These are phyloP conservation scores for Dipodascus geniculatus DNA, from an alignment of 805 yeast species.

Conservation along the genomic window DNA sequence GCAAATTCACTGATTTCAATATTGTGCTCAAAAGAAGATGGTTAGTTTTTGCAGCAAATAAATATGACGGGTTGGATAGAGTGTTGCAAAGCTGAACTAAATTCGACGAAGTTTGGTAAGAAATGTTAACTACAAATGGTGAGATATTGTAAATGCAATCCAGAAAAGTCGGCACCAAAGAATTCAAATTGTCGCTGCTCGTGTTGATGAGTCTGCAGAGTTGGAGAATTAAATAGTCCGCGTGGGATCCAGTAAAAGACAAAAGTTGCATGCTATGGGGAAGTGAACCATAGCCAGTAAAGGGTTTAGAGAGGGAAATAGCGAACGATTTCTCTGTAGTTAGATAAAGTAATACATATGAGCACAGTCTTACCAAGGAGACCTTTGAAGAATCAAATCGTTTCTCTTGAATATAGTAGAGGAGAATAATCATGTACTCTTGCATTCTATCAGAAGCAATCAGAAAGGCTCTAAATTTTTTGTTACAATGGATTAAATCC, in stretches of 20 bases:
- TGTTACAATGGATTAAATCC: slow-evolving; percentile 70
- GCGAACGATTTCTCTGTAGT: slow-evolving; percentile 19
- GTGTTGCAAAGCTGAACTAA: slow-evolving; percentile 18
- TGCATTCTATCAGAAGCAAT: slow-evolving; percentile 37
- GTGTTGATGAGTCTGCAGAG: slow-evolving; percentile 9
- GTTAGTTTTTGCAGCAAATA: slow-evolving; percentile 16
- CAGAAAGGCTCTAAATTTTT: slow-evolving; percentile 24
- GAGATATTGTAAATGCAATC: slow-evolving; percentile 22
- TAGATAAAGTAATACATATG: slow-evolving; percentile 22
- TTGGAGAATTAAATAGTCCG: slow-evolving; percentile 22
- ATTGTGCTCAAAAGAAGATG: slow-evolving; percentile 13
- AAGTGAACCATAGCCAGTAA: slow-evolving; percentile 19
- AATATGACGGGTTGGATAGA: slow-evolving; percentile 16
- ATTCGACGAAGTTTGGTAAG: slow-evolving; percentile 19
- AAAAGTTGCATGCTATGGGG: slow-evolving; percentile 19
- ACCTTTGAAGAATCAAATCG: slow-evolving; percentile 22
- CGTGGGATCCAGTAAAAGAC: slow-evolving; percentile 19
- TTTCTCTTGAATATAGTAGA: slow-evolving; percentile 46
- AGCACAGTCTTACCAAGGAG: slow-evolving; percentile 23
- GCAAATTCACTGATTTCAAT: slow-evolving; percentile 14
- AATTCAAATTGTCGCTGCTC: slow-evolving; percentile 12
- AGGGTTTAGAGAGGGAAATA: slow-evolving; percentile 14
- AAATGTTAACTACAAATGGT: slow-evolving; percentile 19
- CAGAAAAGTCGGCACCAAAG: slow-evolving; percentile 19
- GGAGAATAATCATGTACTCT: slow-evolving; percentile 41